Evolutionary conservation across 805 yeast genomes (phyloP).

Genomic region (Candida pseudoglaebosa): DNA sequence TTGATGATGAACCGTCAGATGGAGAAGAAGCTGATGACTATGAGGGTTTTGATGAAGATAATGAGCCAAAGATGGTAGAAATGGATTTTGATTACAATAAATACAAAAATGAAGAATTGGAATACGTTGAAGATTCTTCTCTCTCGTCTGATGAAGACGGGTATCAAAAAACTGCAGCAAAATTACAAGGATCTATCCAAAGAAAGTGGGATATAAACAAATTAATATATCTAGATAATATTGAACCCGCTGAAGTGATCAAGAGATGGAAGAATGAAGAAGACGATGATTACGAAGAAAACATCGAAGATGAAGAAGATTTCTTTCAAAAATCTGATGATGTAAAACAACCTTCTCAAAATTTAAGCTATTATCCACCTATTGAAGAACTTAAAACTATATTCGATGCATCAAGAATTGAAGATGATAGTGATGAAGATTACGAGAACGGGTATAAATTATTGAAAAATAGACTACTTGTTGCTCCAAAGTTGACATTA

Average conservation of each 20-base stretch:
- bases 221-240: constrained; percentile 72
- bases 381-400: constrained; percentile 43
- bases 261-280: constrained; percentile 63
- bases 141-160: constrained; percentile 39
- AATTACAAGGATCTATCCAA: constrained; percentile 50
- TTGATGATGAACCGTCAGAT: constrained; percentile 37
- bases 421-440: constrained; percentile 31
- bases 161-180: constrained; percentile 53
- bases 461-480: constrained; percentile 47
- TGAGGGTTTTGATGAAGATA: constrained; percentile 19
- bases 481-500: constrained; percentile 46
- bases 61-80: constrained; percentile 42
- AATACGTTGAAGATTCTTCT: constrained; percentile 45
- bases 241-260: constrained; percentile 69
- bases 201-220: constrained; percentile 77
- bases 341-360: constrained; percentile 26
- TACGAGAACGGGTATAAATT: constrained; percentile 37
- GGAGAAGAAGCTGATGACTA: constrained; percentile 37
- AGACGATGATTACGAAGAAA: constrained; percentile 39
- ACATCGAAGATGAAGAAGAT: constrained; percentile 44
- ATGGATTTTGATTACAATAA: constrained; percentile 40
- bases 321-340: constrained; percentile 52
- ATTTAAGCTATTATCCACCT: constrained; percentile 32
- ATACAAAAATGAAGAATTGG: constrained; percentile 33
- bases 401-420: constrained; percentile 35